Conservation (phyloP, 208 protist genomes). For the Trypanosoma vivax region DNA sequence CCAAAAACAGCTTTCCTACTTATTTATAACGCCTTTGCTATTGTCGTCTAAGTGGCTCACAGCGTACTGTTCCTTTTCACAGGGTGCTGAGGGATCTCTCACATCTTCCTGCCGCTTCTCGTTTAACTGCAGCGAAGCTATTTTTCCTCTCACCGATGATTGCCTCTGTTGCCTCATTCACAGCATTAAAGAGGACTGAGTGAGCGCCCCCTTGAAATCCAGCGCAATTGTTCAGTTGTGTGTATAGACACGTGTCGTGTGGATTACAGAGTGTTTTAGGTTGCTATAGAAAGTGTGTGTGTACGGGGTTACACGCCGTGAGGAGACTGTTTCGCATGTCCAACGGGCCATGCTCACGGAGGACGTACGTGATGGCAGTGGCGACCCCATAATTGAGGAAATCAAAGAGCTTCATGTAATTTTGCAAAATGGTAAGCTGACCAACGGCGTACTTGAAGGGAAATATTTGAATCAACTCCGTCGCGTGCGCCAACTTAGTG, state of each 20-base stretch:
- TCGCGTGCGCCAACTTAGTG: slow-evolving; percentile 31
- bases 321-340: background rate
- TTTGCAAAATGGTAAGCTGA: slow-evolving; percentile 14
- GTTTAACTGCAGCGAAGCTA: too few relatives aligned
- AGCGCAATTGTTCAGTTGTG: slow-evolving; percentile 1
- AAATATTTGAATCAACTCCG: slow-evolving; percentile 58
- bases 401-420: slow-evolving; percentile 24
- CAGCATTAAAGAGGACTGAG: too few relatives aligned
- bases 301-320: background rate
- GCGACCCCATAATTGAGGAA: slow-evolving; percentile 28
- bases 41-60: too few relatives aligned
- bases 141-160: too few relatives aligned
- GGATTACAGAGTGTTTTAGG: too few relatives aligned
- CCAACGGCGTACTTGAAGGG: slow-evolving; percentile 38
- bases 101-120: too few relatives aligned
- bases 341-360: background rate
- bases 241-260: background rate
- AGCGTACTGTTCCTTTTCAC: too few relatives aligned
- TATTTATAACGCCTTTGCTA: too few relatives aligned
- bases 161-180: too few relatives aligned
- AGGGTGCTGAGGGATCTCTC: too few relatives aligned
- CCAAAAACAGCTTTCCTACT: too few relatives aligned
- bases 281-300: background rate
- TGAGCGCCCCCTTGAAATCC: too few relatives aligned
- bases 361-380: background rate